These are phyloP conservation scores for Pythium dissotocum DNA, from an alignment of 352 stramenopile species.

Conservation along the genomic window DNA sequence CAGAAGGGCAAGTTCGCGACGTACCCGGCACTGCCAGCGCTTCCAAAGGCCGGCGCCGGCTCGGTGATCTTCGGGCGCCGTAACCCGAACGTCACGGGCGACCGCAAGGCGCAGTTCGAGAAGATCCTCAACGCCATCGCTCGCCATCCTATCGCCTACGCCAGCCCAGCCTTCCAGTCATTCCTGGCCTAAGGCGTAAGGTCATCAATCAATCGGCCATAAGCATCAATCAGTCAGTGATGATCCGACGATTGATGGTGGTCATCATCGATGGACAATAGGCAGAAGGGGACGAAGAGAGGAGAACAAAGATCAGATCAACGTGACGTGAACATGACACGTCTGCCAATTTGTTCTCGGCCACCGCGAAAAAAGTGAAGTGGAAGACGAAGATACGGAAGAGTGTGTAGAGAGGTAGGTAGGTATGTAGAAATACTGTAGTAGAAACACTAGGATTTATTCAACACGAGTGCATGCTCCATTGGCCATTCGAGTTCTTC, in stretches of 20 bases:
- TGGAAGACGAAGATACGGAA: neutral
- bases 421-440: neutral
- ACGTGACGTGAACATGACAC: neutral
- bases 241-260: neutral
- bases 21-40: conserved; percentile 57
- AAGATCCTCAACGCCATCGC: conserved; percentile 69
- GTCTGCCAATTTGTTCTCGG: neutral
- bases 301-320: neutral
- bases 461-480: neutral
- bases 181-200: conserved; percentile 45
- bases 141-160: conserved; percentile 46
- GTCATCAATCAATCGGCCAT: neutral
- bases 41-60: conserved; percentile 45
- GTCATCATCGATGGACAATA: neutral
- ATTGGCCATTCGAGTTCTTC: neutral
- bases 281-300: neutral
- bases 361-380: neutral
- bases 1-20: conserved; percentile 57
- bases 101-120: conserved; percentile 58
- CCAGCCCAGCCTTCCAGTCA: conserved; percentile 45
- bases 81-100: conserved; percentile 54
- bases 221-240: neutral
- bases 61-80: conserved; percentile 47
- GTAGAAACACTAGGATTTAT: neutral
- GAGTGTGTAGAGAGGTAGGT: neutral